Percentiles rank a stretch among this genome's conserved stretches.
Conservation (phyloP, 2,329 filamentous ascomycete species). For the Paramyrothecium sp. region DNA sequence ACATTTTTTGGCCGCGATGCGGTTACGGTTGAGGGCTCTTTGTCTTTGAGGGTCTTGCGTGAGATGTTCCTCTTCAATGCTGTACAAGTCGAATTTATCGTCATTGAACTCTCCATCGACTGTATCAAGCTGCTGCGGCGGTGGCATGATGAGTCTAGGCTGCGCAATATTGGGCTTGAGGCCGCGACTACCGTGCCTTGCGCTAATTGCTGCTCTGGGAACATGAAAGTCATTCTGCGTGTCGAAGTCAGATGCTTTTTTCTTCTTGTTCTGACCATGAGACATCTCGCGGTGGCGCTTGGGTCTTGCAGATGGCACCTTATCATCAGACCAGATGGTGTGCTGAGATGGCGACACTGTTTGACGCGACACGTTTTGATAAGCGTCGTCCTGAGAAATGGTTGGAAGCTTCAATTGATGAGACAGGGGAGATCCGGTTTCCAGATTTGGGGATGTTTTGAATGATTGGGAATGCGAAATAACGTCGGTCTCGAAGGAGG, state of each 20-base stretch:
- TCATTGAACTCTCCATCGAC: background rate
- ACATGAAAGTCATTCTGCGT: background rate
- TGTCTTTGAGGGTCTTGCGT: constrained; percentile 16
- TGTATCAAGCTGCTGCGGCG: background rate
- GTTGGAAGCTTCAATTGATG: background rate
- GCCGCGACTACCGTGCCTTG: background rate
- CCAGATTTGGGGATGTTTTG: background rate
- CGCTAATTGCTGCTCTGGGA: background rate
- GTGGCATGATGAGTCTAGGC: background rate
- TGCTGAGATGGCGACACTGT: background rate
- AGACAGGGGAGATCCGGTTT: background rate
- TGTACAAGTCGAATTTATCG: background rate
- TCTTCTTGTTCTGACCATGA: background rate
- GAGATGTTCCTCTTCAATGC: background rate
- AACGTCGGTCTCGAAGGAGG: background rate
- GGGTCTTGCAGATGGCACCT: background rate
- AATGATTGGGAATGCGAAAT: background rate
- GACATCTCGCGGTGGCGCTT: background rate
- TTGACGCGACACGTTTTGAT: background rate
- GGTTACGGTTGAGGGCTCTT: constrained; percentile 27
- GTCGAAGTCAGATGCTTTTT: background rate
- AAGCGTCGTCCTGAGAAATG: background rate
- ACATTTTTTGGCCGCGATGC: constrained; percentile 29
- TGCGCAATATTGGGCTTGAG: background rate
- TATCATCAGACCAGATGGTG: background rate